phyloP scores from a whole-genome alignment of 306 rosid species.

The Ormosia emarginata region DNA sequence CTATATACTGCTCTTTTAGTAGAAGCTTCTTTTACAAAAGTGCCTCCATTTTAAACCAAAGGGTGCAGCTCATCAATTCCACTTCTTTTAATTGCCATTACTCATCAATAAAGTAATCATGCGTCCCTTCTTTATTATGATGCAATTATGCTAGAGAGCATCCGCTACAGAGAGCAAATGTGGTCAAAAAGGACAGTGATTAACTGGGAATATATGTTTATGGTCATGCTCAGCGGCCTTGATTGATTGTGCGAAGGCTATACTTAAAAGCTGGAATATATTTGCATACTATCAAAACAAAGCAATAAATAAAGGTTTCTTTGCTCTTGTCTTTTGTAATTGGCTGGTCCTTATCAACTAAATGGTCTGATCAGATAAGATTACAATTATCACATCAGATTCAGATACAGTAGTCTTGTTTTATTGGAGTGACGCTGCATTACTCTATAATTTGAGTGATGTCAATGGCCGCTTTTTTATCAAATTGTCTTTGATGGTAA shows the following conservation, averaged over 20 bases:
- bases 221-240: slow-evolving; percentile 29
- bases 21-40: slow-evolving; percentile 36
- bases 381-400: not conserved
- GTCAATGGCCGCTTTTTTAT: no score
- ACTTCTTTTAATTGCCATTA: slow-evolving; percentile 24
- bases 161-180: slow-evolving; percentile 16
- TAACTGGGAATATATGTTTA: slow-evolving; percentile 30
- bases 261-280: slow-evolving; percentile 30
- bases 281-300: slow-evolving; percentile 13
- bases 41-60: slow-evolving; percentile 24
- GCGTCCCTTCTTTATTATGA: slow-evolving; percentile 25
- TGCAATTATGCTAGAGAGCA: slow-evolving; percentile 22
- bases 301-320: slow-evolving; percentile 14
- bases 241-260: slow-evolving; percentile 8
- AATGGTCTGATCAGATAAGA: slow-evolving; percentile 22
- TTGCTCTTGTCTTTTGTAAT: slow-evolving; percentile 6
- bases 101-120: slow-evolving; percentile 22
- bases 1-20: not conserved
- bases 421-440: not conserved
- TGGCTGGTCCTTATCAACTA: slow-evolving; percentile 24
- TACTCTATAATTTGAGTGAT: slow-evolving; percentile 4
- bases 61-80: slow-evolving; percentile 40
- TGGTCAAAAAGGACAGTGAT: slow-evolving; percentile 34
- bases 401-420: not conserved
- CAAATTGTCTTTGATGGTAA: no score